Conservation (phyloP, 2,329 filamentous ascomycete genomes). For the Fusarium xylarioides region DNA sequence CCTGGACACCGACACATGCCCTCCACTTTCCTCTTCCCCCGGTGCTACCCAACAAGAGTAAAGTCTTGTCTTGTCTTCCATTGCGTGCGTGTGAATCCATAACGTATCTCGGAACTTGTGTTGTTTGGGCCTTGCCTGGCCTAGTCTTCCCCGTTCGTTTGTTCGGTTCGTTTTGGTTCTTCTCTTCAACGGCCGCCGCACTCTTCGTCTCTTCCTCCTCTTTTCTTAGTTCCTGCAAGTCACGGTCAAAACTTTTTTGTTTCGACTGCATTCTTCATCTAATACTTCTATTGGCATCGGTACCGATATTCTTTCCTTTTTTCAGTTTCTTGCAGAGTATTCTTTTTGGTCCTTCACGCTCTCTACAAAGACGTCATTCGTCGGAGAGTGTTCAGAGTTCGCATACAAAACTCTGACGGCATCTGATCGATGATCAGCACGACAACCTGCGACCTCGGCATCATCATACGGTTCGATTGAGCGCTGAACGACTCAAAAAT, state of each 20-base stretch:
- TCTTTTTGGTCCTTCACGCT: conserved; percentile 21
- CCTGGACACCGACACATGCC: conserved; percentile 11
- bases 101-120: conserved; percentile 11
- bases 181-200: conserved; percentile 23
- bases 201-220: conserved; percentile 32
- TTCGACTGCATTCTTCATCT: conserved; percentile 3
- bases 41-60: conserved; percentile 12
- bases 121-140: conserved; percentile 6
- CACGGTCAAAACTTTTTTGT: background rate
- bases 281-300: background rate
- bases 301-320: conserved; percentile 2
- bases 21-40: conserved; percentile 19
- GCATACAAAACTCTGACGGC: conserved; percentile 12
- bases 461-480: background rate
- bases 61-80: background rate
- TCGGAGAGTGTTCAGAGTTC: background rate
- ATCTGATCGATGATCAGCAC: conserved; percentile 7
- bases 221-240: conserved; percentile 10
- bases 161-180: background rate
- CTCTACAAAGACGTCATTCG: conserved; percentile 16
- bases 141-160: background rate
- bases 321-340: conserved; percentile 1
- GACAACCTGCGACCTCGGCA: background rate
- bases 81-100: background rate
- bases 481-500: background rate